phyloP scores from a whole-genome alignment of 495 filamentous ascomycete species.

The Aspergillus asperescens region DNA sequence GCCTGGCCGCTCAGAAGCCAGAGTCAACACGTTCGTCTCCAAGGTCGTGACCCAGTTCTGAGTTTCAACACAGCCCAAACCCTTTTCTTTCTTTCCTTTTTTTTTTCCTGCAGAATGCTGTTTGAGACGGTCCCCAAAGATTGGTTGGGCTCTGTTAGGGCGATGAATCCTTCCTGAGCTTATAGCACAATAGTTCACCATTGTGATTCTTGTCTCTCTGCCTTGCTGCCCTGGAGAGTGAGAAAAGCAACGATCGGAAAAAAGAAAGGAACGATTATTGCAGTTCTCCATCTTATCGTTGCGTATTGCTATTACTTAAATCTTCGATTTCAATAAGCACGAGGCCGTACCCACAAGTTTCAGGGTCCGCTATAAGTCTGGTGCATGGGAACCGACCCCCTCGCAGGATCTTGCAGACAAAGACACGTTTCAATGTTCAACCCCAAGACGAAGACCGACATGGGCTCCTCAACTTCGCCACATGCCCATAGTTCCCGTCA shows the following conservation, averaged over 20 bases:
- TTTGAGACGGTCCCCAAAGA: neutral
- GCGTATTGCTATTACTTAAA: neutral
- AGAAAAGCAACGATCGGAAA: neutral
- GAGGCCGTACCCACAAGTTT: neutral
- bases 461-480: constrained; percentile 9
- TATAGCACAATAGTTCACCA: neutral
- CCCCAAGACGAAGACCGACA: constrained; percentile 1
- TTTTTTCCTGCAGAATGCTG: neutral
- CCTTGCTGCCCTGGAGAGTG: neutral
- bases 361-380: constrained; percentile 1
- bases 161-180: neutral
- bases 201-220: neutral
- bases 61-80: neutral
- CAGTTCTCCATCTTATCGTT: constrained; percentile 6
- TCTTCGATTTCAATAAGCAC: constrained; percentile 6
- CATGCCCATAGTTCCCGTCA: constrained; percentile 12
- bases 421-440: neutral
- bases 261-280: neutral
- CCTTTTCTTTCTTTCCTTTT: neutral
- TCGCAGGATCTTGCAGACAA: neutral
- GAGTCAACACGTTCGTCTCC: neutral
- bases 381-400: neutral
- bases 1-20: neutral
- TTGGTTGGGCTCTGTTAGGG: neutral
- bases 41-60: neutral